These are phyloP conservation scores for Rheum nobile DNA, from an alignment of 148 eudicot genomes.

Conservation along the genomic window DNA sequence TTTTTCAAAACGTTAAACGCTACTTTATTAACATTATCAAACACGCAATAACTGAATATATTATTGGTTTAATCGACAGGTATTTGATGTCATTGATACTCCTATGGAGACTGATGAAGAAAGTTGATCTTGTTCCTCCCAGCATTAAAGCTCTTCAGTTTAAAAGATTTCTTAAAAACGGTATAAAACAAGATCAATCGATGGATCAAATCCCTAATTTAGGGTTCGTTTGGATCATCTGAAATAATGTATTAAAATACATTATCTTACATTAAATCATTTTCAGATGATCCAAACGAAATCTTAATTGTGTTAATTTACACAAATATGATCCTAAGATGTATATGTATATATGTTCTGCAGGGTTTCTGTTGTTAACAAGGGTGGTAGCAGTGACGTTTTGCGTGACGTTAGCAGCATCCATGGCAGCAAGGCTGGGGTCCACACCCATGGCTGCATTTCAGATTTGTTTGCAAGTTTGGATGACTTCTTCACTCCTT, in stretches of 20 bases:
- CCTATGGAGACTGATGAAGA: constrained; percentile 46
- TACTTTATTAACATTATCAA: neutral
- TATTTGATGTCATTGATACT: constrained; percentile 69
- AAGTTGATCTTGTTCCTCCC: constrained; percentile 73
- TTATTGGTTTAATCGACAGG: constrained; percentile 19
- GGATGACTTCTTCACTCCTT: constrained; percentile 91
- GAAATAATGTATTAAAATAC: too few species aligned
- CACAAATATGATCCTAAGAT: too few species aligned
- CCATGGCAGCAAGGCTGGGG: constrained; percentile 87
- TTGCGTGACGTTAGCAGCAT: constrained; percentile 88
- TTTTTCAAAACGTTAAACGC: neutral
- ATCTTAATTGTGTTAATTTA: too few species aligned
- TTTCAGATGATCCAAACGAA: too few species aligned
- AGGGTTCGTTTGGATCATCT: too few species aligned
- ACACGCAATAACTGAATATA: too few species aligned
- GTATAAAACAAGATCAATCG: constrained; percentile 20
- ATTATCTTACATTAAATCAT: too few species aligned
- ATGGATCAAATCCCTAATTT: too few species aligned
- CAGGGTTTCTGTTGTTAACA: constrained; percentile 61
- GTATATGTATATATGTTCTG: neutral
- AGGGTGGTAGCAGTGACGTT: constrained; percentile 81
- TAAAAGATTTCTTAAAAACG: constrained; percentile 74
- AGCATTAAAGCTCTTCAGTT: constrained; percentile 55
- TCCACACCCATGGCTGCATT: constrained; percentile 89
- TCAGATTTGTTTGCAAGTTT: constrained; percentile 88